phyloP scores from a whole-genome alignment of 148 eudicot genomes.

The Camellia lanceoleosa region DNA sequence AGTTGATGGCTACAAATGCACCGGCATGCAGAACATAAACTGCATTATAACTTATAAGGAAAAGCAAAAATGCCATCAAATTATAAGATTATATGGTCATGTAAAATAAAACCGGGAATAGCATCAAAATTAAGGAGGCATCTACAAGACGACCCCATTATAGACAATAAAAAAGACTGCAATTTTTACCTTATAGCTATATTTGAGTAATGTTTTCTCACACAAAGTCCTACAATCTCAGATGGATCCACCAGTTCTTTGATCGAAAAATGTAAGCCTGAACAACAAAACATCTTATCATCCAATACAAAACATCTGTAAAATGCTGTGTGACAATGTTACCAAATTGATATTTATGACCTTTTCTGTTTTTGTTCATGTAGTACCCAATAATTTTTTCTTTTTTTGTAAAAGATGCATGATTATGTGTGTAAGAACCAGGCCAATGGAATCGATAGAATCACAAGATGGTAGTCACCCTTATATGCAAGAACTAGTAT shows the following conservation, averaged over 20 bases:
- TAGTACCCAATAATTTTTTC: neutral
- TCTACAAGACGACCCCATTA: neutral
- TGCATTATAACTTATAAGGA: neutral
- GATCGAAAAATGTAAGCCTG: conserved; percentile 59
- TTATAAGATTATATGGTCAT: neutral
- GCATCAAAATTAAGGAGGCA: neutral
- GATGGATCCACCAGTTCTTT: conserved; percentile 53
- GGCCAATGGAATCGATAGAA: neutral
- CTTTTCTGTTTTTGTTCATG: neutral
- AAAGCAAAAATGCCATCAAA: neutral
- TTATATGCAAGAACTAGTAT: neutral
- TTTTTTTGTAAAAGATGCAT: neutral
- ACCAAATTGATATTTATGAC: neutral
- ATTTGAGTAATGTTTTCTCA: conserved; percentile 44
- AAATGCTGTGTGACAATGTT: neutral
- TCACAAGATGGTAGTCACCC: neutral
- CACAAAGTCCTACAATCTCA: conserved; percentile 55
- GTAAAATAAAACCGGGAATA: neutral
- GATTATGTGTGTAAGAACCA: neutral
- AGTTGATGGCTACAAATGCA: neutral
- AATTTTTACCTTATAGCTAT: conserved; percentile 65
- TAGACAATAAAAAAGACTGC: neutral
- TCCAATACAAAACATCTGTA: neutral
- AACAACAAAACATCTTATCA: conserved; percentile 19
- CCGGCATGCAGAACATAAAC: neutral